A percentile compares a stretch with the other conserved stretches of the same genome.
These are phyloP conservation scores for Ramalina peruviana DNA, from an alignment of 495 filamentous ascomycete species.

Conservation along the genomic window DNA sequence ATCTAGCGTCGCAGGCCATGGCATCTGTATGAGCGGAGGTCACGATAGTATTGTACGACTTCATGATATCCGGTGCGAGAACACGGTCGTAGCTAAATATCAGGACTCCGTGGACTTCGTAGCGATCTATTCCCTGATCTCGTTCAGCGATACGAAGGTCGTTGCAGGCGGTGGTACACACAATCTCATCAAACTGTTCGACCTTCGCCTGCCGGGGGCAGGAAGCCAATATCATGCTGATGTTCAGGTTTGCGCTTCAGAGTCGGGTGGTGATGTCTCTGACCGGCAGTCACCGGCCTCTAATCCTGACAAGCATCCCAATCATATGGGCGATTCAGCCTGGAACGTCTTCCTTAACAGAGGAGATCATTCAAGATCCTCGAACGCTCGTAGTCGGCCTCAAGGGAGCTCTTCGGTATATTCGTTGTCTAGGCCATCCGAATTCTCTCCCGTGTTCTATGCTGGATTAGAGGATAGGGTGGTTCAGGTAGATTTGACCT, in stretches of 20 bases:
- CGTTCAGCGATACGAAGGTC: slow-evolving; percentile 41
- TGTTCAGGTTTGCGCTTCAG: neutral
- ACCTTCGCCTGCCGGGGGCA: slow-evolving; percentile 41
- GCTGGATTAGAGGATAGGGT: slow-evolving; percentile 40
- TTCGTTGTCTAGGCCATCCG: slow-evolving; percentile 42
- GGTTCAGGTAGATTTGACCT: slow-evolving; percentile 39
- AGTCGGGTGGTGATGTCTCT: neutral
- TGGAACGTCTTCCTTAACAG: slow-evolving; percentile 13
- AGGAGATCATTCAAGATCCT: neutral
- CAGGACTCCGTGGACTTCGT: slow-evolving; percentile 40
- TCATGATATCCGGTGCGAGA: slow-evolving; percentile 49
- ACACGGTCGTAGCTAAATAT: slow-evolving; percentile 33
- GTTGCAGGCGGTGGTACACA: slow-evolving; percentile 42
- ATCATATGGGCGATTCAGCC: neutral
- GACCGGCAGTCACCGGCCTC: neutral
- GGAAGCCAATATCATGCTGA: slow-evolving; percentile 19
- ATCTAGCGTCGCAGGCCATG: slow-evolving; percentile 22
- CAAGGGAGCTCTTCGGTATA: slow-evolving; percentile 35
- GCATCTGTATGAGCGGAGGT: slow-evolving; percentile 48
- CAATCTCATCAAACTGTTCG: slow-evolving; percentile 49
- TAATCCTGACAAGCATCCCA: slow-evolving; percentile 1
- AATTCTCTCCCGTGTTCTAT: slow-evolving; percentile 41
- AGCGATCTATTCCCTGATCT: slow-evolving; percentile 44
- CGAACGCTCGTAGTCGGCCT: slow-evolving; percentile 22
- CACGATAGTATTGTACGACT: slow-evolving; percentile 44